Evolutionary conservation across 2,329 filamentous ascomycete species (phyloP), one percentile per base, ranked within the genome.

Genomic region (Plectosphaerella sp.): DNA sequence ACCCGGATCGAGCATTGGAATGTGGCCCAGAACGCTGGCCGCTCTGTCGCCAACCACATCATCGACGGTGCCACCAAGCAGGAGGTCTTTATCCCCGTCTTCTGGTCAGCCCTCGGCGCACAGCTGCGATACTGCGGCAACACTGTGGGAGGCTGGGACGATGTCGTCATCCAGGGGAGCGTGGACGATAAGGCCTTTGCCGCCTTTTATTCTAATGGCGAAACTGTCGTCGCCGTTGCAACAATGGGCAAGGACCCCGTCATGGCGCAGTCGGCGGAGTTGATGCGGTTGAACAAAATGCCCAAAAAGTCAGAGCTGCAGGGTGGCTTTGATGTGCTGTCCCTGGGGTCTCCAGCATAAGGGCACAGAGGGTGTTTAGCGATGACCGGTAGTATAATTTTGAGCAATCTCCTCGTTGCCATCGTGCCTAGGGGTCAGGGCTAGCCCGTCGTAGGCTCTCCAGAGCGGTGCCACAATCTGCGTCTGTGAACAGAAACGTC

Each of bases 1-100:
- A 83, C 88, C 1, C 87, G 94, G 57, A 97, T 97, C 64, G 94
- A 99, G 76, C 94, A 99, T 68, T 99, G 94, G 94, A 93, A 97
- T 70, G 94, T 99, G 3, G 94, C 94, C 5, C 94, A 97, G 65
- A 97, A 97, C 64, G 79, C 89, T 2, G 94, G 94, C 3, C 88
- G 93, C 43, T 79, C 81, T 22, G 93, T 88, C 1, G 94, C 91
- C 2, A 77, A 78, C 49, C 83, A 89, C 61, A 96, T 99, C 63
- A 80, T 84, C 59, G 77, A 87, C 61, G 80, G 87, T 0, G 70
- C 78, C 8, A 67, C 78, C 45, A 77, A 78, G 56, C 76, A 84
- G 1, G 84, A 88, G 61, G 76, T 82, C 3, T 97, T 96, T 70
- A 93, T 94, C 53, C 94, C 94, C 1, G 82, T 99, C 48, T 99